Base-by-base conservation (phyloP, 164 flowering plant species). In the Cinnamomum micranthum region DNA sequence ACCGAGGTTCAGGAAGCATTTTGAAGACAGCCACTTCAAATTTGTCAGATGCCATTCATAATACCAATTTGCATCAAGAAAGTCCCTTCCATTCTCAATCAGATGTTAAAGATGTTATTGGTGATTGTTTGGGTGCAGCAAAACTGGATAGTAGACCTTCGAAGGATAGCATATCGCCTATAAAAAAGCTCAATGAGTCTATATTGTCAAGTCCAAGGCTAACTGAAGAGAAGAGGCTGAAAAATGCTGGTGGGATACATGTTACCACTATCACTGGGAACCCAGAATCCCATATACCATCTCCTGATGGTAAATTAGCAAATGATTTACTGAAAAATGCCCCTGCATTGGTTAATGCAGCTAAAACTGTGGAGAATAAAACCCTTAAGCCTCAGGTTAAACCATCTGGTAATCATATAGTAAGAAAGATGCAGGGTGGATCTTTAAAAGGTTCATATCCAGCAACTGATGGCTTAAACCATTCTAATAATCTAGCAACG, bases 1-100 rank as follows among this genome's bases (percentile, higher is more conserved):
- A 88, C 86, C 89, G 84, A 72, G 88, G 87, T 68, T 72, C 82
- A 76, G 25, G 82, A 14, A 80, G 13, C 50, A 81, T 71, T 70
- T 23, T 71, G n/a, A 85, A 73, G 77, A 28, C 74, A 55, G 77
- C 65, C 55, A 17, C 77, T 77, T 65, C 77, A 47, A 27, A 62
- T 74, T 73, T 71, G 33, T 58, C 80, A 41, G 85, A 82, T 83
- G 68, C 72, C 33, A 50, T 67, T 20, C 83, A 76, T 70, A 73
- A 65, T n/a, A 31, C n/a, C 68, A 81, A 73, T 62, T 65, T 50
- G 60, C 70, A 22, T 50, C 69, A 70, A 65, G 81, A 69, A 76
- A 79, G 60, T 72, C 74, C 74, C 77, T 50, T 9, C 50, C 58
- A 63, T 47, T 73, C 83, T 64, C 78, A 74, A 71, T 52, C 33